Conservation (phyloP, 2,329 filamentous ascomycete species). For the Penicillium sp. region DNA sequence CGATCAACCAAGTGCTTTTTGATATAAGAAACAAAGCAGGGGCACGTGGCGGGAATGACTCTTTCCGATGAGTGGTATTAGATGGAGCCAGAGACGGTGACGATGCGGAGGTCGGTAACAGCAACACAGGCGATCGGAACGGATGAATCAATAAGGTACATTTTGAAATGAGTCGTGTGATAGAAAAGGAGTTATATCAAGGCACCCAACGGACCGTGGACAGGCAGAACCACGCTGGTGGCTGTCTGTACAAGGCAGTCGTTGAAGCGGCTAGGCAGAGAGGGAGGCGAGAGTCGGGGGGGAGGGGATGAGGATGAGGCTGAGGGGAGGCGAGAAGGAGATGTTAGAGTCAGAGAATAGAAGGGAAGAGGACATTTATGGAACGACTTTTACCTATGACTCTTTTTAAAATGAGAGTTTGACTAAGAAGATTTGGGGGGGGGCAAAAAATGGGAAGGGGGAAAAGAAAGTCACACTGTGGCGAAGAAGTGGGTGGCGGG, state of each 20-base stretch:
- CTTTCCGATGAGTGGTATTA: slow-evolving; percentile 15
- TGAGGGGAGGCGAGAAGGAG: slow-evolving; percentile 1
- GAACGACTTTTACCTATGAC: slow-evolving; percentile 14
- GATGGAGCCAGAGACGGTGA: slow-evolving; percentile 24
- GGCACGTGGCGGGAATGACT: slow-evolving; percentile 19
- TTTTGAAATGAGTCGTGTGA: slow-evolving; percentile 31
- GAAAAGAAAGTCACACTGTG: slow-evolving; percentile 15
- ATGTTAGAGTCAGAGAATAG: slow-evolving; percentile 11
- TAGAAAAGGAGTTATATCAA: slow-evolving; percentile 22
- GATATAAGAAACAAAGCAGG: slow-evolving; percentile 16
- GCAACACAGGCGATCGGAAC: slow-evolving; percentile 41
- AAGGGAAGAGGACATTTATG: slow-evolving; percentile 7
- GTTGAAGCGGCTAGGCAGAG: slow-evolving; percentile 18
- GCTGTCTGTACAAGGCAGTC: slow-evolving; percentile 31
- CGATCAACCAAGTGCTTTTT: slow-evolving; percentile 26
- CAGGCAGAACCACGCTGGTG: slow-evolving; percentile 32
- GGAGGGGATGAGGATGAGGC: neutral
- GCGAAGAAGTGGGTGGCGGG: slow-evolving; percentile 17
- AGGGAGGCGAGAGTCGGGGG: slow-evolving; percentile 1
- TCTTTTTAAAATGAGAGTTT: slow-evolving; percentile 6
- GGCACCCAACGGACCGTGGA: slow-evolving; percentile 32
- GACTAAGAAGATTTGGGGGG: slow-evolving; percentile 9
- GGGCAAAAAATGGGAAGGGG: slow-evolving; percentile 16
- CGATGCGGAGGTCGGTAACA: slow-evolving; percentile 33
- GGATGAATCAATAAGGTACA: slow-evolving; percentile 39